Base-by-base conservation (phyloP, 371 early-diverging fungal species). In the Saksenaea oblongispora region DNA sequence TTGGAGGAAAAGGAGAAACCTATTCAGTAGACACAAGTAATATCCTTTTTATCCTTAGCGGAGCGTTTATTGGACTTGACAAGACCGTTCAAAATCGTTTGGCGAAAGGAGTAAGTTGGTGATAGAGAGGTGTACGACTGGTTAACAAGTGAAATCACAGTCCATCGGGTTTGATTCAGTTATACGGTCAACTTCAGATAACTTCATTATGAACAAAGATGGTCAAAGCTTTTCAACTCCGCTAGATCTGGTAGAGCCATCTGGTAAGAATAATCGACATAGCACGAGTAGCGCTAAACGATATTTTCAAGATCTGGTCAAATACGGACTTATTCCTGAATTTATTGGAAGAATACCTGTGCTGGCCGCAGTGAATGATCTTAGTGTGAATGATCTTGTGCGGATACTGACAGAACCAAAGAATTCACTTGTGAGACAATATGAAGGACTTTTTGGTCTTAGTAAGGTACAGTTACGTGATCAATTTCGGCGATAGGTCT, bases 41-140 rank as follows among this genome's bases (percentile, higher is more conserved):
- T 67, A 95, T 95, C 54, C 70, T 96, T 31, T 96, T 95, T 74
- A 91, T 96, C 34, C 75, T 93, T 24, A 93, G 93, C 60, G 96
- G 96, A 13, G 96, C 95, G 0, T 95, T 95, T 71, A 88, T 94
- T 64, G 96, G 95, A 4, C 69, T 96, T 42, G 96, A 95, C 36
- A 93, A 91, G 58, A 81, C 92, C 7, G 84, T 95, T 0, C 75
- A 84, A 63, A 89, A 92, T 68, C 82, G 96, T 26, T 67, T 93
- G 0, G 88, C 90, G 10, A 90, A 89, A 84, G 91, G 91, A 5
- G 84, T 84, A 78, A 75, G 72, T 7, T 31, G 31, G 4, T 31
- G 51, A 58, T 9, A 34, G 26, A 11, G 10, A 10, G 9, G 11
- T 24, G 36, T 8, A 26, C 18, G 27, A 1, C 34, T 51, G 14